Conservation (phyloP, 176 grass and related monocot genomes). For the Carex myosuroides region DNA sequence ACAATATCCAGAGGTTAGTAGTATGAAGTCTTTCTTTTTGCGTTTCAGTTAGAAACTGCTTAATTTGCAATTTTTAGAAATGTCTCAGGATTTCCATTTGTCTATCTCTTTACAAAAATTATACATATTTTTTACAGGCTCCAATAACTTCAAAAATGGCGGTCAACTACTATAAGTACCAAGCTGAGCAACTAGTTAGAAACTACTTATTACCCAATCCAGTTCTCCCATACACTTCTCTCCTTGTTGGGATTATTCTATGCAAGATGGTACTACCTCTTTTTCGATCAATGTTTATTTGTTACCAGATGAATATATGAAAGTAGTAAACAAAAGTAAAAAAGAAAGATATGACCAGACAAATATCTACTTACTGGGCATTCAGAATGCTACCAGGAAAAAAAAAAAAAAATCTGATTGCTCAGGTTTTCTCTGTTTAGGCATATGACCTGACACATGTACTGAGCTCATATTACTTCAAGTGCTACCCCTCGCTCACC, state of each 20-base stretch:
- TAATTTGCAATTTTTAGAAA: neutral
- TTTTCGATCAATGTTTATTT: slow-evolving; percentile 3
- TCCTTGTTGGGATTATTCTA: slow-evolving; percentile 79
- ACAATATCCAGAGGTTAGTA: neutral
- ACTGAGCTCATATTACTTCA: slow-evolving; percentile 78
- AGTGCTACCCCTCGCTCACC: slow-evolving; percentile 84
- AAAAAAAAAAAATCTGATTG: slow-evolving; percentile 1
- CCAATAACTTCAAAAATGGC: slow-evolving; percentile 38
- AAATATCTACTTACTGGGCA: slow-evolving; percentile 20
- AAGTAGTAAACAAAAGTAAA: slow-evolving; percentile 1
- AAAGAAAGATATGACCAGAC: slow-evolving; percentile 22
- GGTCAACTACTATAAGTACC: slow-evolving; percentile 59
- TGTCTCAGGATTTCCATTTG: neutral
- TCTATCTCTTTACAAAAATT: neutral
- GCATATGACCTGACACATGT: slow-evolving; percentile 65
- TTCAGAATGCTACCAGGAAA: slow-evolving; percentile 9
- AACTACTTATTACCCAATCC: slow-evolving; percentile 87
- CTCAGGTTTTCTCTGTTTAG: slow-evolving; percentile 31
- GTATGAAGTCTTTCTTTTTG: neutral
- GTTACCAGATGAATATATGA: neutral
- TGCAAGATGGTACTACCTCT: slow-evolving; percentile 72
- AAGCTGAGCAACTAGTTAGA: slow-evolving; percentile 70
- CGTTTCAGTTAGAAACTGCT: neutral
- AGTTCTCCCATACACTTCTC: slow-evolving; percentile 61
- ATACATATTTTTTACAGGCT: slow-evolving; percentile 23